Base-by-base conservation (phyloP, 2,329 filamentous ascomycete genomes). In the Apiospora marii region DNA sequence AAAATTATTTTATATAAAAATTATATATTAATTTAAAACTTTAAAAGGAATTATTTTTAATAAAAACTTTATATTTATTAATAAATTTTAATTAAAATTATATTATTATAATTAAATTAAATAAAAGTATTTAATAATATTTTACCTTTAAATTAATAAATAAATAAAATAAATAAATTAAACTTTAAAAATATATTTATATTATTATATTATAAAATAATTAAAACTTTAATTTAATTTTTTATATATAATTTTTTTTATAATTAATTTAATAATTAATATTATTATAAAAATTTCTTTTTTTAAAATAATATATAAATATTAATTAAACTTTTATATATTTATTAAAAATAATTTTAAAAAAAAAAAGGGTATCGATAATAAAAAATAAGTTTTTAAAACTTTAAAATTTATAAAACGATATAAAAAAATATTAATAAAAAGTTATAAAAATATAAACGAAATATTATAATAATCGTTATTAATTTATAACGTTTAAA, bases 81-180 rank as follows among this genome's bases (percentile, higher is more conserved):
- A 51, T 24, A 8, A 49, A 1, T 49, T 51, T 12, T 51, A 51
- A 51, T 51, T 24, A 24, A 3, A 51, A 51, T 27, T 51, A 24
- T 24, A 51, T 51, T 49, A 7, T 49, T 10, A 51, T 24, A 51
- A 27, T 27, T 27, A 27, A 24, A 27, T 51, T 14, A 58, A 24
- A 67, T 41, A 22, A 22, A 8, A 22, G 3, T 34, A 37, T 67
- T 67, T 41, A 22, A 43, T 8, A 5, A 22, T 14, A 2, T 67
- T 43, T 67, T 67, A 34, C 8, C 14, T 41, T 37, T 37, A 43
- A 67, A 67, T 67, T 22, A 41, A 67, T 37, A 67, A 67, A n/a
- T 41, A 67, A 67, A 34, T 41, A 1, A 22, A 67, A 22, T 8
- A 41, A 41, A 34, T 43, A 37, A 64, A 37, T 37, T 37, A 64